Percentiles rank a stretch among this genome's conserved stretches.
phyloP scores from a whole-genome alignment of 2,329 filamentous ascomycete species.

The Alternaria atra region DNA sequence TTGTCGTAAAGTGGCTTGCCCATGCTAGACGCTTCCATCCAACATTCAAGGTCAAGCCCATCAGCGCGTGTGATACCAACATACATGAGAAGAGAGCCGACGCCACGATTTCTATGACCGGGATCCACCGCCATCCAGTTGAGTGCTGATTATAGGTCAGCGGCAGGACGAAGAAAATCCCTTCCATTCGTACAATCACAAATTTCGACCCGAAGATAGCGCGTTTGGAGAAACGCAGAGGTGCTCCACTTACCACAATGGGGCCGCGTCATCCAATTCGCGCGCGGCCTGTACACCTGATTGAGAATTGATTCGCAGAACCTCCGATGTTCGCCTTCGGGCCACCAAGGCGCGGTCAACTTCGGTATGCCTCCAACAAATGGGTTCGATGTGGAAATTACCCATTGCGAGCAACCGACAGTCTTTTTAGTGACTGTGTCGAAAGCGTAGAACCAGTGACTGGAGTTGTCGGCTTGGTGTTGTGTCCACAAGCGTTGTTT shows the following conservation, averaged over 20 bases:
- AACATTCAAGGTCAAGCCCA: conserved; percentile 46
- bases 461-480: conserved; percentile 36
- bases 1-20: conserved; percentile 51
- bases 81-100: conserved; percentile 49
- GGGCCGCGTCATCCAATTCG: conserved; percentile 45
- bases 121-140: conserved; percentile 51
- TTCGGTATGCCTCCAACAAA: conserved; percentile 40
- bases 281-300: conserved; percentile 43
- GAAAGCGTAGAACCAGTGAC: conserved; percentile 46
- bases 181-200: not conserved
- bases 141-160: conserved; percentile 37
- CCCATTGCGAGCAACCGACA: conserved; percentile 47
- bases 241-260: conserved; percentile 43
- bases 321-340: conserved; percentile 43
- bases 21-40: conserved; percentile 50
- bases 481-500: conserved; percentile 44
- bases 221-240: conserved; percentile 2
- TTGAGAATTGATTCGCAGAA: conserved; percentile 47
- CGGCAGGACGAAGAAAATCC: not conserved
- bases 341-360: conserved; percentile 47
- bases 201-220: conserved; percentile 2
- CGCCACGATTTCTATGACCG: conserved; percentile 46
- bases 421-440: conserved; percentile 31
- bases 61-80: conserved; percentile 47
- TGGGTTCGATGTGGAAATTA: conserved; percentile 38